These are phyloP conservation scores for Metschnikowia similis DNA, from an alignment of 805 yeast genomes.

Conservation along the genomic window DNA sequence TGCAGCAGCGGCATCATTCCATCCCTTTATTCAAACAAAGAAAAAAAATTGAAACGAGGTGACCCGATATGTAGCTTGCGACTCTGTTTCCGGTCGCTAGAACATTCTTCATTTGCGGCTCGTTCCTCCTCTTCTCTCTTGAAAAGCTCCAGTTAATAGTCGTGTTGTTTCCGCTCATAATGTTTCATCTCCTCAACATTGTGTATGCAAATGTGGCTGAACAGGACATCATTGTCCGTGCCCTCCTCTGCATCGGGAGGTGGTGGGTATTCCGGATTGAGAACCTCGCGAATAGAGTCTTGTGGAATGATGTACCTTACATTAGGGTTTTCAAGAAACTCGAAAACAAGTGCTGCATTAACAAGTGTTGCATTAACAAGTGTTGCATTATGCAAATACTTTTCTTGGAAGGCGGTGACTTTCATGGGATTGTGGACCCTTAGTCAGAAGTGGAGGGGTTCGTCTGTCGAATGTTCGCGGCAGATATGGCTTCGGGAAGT, in stretches of 20 bases:
- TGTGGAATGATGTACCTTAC: slow-evolving; percentile 74
- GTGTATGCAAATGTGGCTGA: slow-evolving; percentile 49
- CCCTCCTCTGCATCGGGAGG: slow-evolving; percentile 20
- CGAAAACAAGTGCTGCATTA: too few relatives aligned
- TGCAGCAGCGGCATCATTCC: too few relatives aligned
- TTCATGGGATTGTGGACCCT: slow-evolving; percentile 45
- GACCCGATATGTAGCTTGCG: too few relatives aligned
- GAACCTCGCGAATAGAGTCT: slow-evolving; percentile 66
- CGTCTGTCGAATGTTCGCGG: slow-evolving; percentile 13
- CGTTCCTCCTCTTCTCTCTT: slow-evolving; percentile 25
- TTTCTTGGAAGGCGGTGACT: slow-evolving; percentile 73
- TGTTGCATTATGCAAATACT: slow-evolving; percentile 63
- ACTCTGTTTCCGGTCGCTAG: slow-evolving; percentile 57
- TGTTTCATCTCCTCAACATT: slow-evolving; percentile 46
- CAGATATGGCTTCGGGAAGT: slow-evolving; percentile 15
- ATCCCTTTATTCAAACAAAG: too few relatives aligned
- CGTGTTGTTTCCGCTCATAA: slow-evolving; percentile 35
- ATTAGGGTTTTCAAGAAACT: slow-evolving; percentile 74
- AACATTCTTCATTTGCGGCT: slow-evolving; percentile 51
- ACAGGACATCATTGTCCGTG: slow-evolving; percentile 35
- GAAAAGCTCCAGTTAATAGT: slow-evolving; percentile 24
- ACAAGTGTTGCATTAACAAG: too few relatives aligned
- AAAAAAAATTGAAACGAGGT: too few relatives aligned
- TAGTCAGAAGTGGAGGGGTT: slow-evolving; percentile 14
- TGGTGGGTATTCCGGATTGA: slow-evolving; percentile 21